A percentile compares a stretch with the other conserved stretches of the same genome.
phyloP scores from a whole-genome alignment of 2,329 filamentous ascomycete species.

The Exophiala oligosperma region DNA sequence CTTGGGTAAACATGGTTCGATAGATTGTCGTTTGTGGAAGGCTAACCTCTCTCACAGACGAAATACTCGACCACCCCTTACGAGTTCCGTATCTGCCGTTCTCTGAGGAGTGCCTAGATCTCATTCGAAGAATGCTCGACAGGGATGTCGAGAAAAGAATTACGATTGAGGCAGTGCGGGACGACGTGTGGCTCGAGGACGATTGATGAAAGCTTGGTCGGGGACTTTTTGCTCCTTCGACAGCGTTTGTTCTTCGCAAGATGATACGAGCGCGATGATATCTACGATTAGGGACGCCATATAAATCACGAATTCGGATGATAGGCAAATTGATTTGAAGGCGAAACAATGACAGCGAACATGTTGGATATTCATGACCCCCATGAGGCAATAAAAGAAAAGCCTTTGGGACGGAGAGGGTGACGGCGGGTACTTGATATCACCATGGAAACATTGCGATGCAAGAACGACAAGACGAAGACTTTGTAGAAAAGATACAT shows the following conservation, averaged over 20 bases:
- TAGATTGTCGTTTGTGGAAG: not conserved
- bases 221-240: not conserved
- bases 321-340: not conserved
- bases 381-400: too few species aligned
- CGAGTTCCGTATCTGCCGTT: constrained; percentile 70
- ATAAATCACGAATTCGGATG: not conserved
- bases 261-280: not conserved
- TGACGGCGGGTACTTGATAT: too few species aligned
- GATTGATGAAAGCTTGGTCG: constrained; percentile 12
- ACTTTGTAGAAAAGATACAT: too few species aligned
- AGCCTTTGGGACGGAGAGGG: too few species aligned
- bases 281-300: not conserved
- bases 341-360: not conserved
- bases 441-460: too few species aligned
- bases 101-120: constrained; percentile 84
- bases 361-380: not conserved
- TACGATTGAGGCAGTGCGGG: constrained; percentile 82
- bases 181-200: constrained; percentile 73
- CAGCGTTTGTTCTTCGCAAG: not conserved
- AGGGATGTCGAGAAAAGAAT: constrained; percentile 80
- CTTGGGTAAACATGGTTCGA: constrained; percentile 11
- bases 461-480: too few species aligned
- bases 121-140: constrained; percentile 89
- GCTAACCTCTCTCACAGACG: constrained; percentile 61
- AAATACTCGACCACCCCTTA: constrained; percentile 97